Evolutionary conservation across 495 filamentous ascomycete species (phyloP), one percentile per base, ranked within the genome.

Genomic region (Neurospora hispaniola): DNA sequence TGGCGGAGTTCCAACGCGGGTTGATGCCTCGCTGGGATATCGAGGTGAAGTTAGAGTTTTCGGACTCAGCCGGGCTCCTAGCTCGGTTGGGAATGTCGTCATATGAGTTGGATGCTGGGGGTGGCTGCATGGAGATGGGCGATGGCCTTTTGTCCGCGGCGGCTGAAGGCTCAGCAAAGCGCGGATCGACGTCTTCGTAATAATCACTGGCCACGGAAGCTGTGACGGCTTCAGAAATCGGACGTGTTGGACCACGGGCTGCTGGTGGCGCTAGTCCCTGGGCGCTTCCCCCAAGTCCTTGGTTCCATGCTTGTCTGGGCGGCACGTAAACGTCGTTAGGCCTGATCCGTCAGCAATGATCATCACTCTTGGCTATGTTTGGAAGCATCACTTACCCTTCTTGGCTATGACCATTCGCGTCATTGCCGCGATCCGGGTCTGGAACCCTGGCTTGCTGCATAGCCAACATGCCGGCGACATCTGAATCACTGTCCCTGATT

Each of bases 131-230:
- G 71, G 81, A 44, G 72, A 76, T 78, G 44, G 74, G 78, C 72
- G 71, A 73, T 70, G 77, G 69, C 72, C 76, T 82, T 59, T n/a
- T 46, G 42, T 74, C 80, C 68, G 69, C 66, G 69, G 71, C 75
- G 72, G 77, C 72, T 72, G 79, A 72, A 72, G 81, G 76, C 35
- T 82, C 79, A 54, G 84, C 91, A 79, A 98, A 99, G 48, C 90
- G 91, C 31, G 96, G 96, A 72, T 96, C 94, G 23, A 96, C 91
- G 79, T 98, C 96, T 86, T 99, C 96, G 79, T 95, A 97, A 81
- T 98, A 98, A 72, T 87, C 78, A 79, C 81, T 87, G 82, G 80
- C 74, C 71, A 77, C 69, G 73, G 82, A 18, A 66, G 54, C 54
- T 16, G 70, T 73, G 77, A 62, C 73, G 77, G 72, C 71, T 72